Base-by-base conservation (phyloP, 257 asterid genomes). In the Nicotiana attenuata region DNA sequence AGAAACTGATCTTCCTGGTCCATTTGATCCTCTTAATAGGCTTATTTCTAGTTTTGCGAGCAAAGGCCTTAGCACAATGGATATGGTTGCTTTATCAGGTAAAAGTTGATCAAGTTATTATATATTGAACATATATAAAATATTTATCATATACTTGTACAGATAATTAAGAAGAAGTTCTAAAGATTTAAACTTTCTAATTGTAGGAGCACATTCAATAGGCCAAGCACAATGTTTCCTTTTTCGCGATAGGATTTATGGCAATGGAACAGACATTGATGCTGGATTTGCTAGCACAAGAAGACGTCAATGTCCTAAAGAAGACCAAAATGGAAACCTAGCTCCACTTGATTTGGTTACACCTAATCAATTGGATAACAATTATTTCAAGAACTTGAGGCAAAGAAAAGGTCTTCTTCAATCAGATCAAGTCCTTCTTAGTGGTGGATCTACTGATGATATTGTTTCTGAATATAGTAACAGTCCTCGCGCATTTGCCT, bases 281-380 rank as follows among this genome's bases (percentile, higher is more conserved):
- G 81, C 86, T 0, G 83, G 85, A 0, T 90, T 88, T 13, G 91
- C 90, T 1, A 76, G 83, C 66, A 81, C 86, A 1, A 56, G 90
- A 68, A 35, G 77, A 68, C 77, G 77, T 2, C 28, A 5, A 0
- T 68, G 77, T 35, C 77, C 77, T 68, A 20, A 78, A 87, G 33
- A 80, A 8, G 84, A 86, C 10, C 89, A 90, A 7, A 82, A 86
- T 79, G 2, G 57, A 19, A 88, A 88, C 5, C 20, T 88, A 84
- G 91, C 92, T 16, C 77, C 92, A 2, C 88, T 88, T 6, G 91
- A 89, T 80, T 80, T 88, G 83, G 91, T 88, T 38, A 90, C 91
- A 3, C 92, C 92, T 0, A 82, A 83, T 78, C 82, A 89, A 0
- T 89, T 89, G 76, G 92, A 88, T 81, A 86, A 86, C 85, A 89